These are phyloP conservation scores for Patellaria atrata DNA, from an alignment of 495 filamentous ascomycete species.

Conservation along the genomic window DNA sequence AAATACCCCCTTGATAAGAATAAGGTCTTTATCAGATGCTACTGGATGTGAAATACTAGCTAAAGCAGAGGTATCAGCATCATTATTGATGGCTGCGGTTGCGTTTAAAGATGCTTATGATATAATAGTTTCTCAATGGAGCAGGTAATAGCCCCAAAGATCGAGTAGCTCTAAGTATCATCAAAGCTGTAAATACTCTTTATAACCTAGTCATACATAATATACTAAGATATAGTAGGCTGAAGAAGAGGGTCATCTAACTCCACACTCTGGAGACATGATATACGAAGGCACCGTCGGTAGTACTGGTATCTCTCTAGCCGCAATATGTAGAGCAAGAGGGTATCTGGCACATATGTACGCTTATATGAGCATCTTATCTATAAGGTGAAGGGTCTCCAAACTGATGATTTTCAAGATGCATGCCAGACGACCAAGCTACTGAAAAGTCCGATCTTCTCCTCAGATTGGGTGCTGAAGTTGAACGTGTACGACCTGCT, in stretches of 20 bases:
- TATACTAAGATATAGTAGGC: constrained; percentile 34
- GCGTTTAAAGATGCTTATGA: constrained; percentile 3
- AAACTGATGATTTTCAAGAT: constrained; percentile 31
- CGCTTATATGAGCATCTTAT: constrained; percentile 7
- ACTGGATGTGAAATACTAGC: constrained; percentile 86
- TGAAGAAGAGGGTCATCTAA: constrained; percentile 62
- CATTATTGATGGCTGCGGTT: not conserved
- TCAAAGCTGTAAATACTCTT: constrained; percentile 42
- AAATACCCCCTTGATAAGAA: constrained; percentile 78
- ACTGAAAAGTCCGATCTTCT: constrained; percentile 81
- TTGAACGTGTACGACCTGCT: constrained; percentile 78
- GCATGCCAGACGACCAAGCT: constrained; percentile 89
- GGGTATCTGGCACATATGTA: constrained; percentile 89
- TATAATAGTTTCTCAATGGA: constrained; percentile 70
- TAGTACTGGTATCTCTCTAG: constrained; percentile 46
- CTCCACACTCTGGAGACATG: constrained; percentile 70
- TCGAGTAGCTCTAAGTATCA: constrained; percentile 81
- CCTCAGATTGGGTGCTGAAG: constrained; percentile 74
- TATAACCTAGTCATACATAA: not conserved
- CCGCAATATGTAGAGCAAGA: constrained; percentile 69
- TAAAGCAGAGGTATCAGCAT: constrained; percentile 66
- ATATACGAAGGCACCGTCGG: constrained; percentile 98
- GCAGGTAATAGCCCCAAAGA: constrained; percentile 95
- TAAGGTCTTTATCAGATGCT: constrained; percentile 78
- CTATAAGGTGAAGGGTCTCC: not conserved